Evolutionary conservation across 176 grass and related monocot genomes (phyloP).

Genomic region (Oryza glumipatula): DNA sequence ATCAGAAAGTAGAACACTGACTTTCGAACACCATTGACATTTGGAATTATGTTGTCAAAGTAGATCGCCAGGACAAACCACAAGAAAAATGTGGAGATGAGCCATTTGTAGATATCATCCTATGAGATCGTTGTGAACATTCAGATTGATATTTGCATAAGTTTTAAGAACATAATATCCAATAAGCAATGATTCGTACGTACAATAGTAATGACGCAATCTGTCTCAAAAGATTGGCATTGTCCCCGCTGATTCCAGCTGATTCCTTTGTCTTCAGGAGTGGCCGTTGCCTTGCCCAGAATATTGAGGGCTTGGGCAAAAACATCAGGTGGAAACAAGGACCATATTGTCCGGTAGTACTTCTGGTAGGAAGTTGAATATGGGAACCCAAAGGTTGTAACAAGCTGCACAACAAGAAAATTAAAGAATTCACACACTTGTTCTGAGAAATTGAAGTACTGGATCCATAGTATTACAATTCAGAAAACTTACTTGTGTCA

Average conservation of each 20-base stretch:
- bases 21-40: constrained; percentile 88
- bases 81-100: constrained; percentile 90
- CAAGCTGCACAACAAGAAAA: constrained; percentile 64
- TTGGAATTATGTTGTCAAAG: constrained; percentile 96
- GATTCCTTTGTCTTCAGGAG: constrained; percentile 79
- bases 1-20: constrained; percentile 90
- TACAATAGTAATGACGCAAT: constrained; percentile 93
- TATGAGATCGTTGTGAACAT: constrained; percentile 46
- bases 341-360: constrained; percentile 76
- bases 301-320: constrained; percentile 81
- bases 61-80: constrained; percentile 94
- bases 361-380: constrained; percentile 54
- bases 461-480: constrained; percentile 12
- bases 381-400: constrained; percentile 87
- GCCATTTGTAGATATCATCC: constrained; percentile 90
- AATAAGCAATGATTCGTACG: constrained; percentile 32
- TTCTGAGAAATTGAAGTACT: constrained; percentile 22
- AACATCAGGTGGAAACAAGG: constrained; percentile 87
- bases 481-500: constrained; percentile 73
- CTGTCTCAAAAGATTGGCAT: constrained; percentile 62
- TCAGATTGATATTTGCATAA: constrained; percentile 35
- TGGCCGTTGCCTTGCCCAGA: constrained; percentile 88
- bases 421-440: constrained; percentile 23
- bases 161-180: background rate
- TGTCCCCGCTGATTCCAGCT: constrained; percentile 64